Conservation (phyloP, 2,329 filamentous ascomycete genomes). For the Ophiosphaerella korrae region DNA sequence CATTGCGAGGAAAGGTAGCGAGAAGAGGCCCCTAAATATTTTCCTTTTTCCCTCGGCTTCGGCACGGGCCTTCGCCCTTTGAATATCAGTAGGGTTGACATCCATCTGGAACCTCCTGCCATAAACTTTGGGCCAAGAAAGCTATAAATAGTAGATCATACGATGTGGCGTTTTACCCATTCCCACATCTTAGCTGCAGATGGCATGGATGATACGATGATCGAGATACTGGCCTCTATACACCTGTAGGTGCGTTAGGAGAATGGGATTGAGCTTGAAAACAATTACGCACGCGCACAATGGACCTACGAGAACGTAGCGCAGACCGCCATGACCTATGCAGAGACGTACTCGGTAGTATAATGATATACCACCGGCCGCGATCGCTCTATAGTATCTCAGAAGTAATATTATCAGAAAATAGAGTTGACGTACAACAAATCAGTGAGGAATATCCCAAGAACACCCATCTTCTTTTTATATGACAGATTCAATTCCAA, state of each 20-base stretch:
- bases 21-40: background rate
- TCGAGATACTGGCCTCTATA: background rate
- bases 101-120: no score
- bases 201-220: background rate
- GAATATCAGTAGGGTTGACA: no score
- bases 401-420: no score
- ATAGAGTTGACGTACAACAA: background rate
- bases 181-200: background rate
- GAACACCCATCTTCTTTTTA: background rate
- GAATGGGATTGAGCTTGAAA: no score
- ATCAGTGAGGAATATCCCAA: background rate
- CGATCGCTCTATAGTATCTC: no score
- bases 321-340: no score
- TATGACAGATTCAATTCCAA: background rate
- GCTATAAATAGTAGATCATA: background rate
- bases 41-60: background rate
- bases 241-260: no score
- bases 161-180: background rate
- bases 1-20: no score
- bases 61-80: no score
- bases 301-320: no score
- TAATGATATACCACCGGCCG: background rate
- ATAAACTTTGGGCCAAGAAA: background rate
- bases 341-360: background rate
- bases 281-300: no score